Conservation (phyloP, 2,329 filamentous ascomycete genomes). For the Tolypocladium tropicale region DNA sequence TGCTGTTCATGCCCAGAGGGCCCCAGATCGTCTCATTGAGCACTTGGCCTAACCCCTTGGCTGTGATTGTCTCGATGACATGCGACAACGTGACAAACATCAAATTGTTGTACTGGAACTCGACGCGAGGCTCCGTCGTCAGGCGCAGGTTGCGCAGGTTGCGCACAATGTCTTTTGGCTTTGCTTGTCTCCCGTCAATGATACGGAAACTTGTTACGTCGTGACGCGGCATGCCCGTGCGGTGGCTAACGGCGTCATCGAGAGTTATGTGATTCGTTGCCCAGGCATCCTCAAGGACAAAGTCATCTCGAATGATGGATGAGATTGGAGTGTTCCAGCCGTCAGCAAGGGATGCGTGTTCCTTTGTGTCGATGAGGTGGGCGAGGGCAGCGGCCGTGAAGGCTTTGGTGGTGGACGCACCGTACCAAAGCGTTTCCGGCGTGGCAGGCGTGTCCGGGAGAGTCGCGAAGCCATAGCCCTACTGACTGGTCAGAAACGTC, state of each 20-base stretch:
- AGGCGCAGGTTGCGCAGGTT: conserved; percentile 25
- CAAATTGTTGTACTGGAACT: conserved; percentile 39
- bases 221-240: conserved; percentile 28
- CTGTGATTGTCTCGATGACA: conserved; percentile 32
- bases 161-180: conserved; percentile 25
- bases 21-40: not conserved
- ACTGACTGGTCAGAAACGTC: not conserved
- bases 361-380: conserved; percentile 36
- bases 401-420: conserved; percentile 47
- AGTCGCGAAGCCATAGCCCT: conserved; percentile 20
- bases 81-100: conserved; percentile 36
- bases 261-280: conserved; percentile 32
- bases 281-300: not conserved
- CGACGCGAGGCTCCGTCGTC: conserved; percentile 30
- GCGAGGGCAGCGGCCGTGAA: conserved; percentile 40
- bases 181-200: conserved; percentile 19
- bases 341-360: conserved; percentile 14
- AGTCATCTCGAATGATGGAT: conserved; percentile 14
- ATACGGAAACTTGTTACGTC: conserved; percentile 16
- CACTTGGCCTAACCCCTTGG: conserved; percentile 8
- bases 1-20: not conserved
- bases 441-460: conserved; percentile 28
- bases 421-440: conserved; percentile 41
- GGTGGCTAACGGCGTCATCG: not conserved
- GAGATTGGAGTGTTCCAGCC: conserved; percentile 38